A percentile compares a stretch with the other conserved stretches of the same genome.
Conservation (phyloP, 2,329 filamentous ascomycete genomes). For the Pseudocercospora macadamiae region DNA sequence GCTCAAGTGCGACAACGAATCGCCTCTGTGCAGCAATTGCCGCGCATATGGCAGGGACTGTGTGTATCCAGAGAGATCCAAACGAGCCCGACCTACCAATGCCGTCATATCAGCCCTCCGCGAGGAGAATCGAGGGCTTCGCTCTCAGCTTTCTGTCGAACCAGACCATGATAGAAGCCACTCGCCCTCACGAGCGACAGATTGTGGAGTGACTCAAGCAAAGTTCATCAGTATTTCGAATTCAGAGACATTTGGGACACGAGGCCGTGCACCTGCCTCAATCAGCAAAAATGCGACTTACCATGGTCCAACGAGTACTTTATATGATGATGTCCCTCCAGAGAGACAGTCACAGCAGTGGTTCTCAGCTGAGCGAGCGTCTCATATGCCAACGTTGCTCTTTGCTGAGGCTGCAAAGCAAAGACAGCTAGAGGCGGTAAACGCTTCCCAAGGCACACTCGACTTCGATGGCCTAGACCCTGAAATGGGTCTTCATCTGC, state of each 20-base stretch:
- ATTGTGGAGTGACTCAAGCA: background rate
- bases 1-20: slow-evolving; percentile 55
- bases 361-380: slow-evolving; percentile 31
- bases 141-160: slow-evolving; percentile 3
- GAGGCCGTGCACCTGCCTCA: slow-evolving; percentile 15
- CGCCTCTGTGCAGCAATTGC: slow-evolving; percentile 53
- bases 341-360: slow-evolving; percentile 17
- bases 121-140: slow-evolving; percentile 27
- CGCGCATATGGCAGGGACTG: slow-evolving; percentile 51
- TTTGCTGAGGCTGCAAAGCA: slow-evolving; percentile 54
- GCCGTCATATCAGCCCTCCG: slow-evolving; percentile 21
- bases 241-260: background rate
- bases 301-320: slow-evolving; percentile 54
- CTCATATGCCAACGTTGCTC: slow-evolving; percentile 51
- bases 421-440: slow-evolving; percentile 55
- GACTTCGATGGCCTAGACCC: slow-evolving; percentile 61
- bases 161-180: background rate
- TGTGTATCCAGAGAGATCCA: slow-evolving; percentile 43
- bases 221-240: too few relatives aligned
- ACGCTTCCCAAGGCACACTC: slow-evolving; percentile 50
- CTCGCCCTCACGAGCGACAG: background rate
- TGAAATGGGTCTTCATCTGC: slow-evolving; percentile 55
- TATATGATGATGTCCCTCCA: slow-evolving; percentile 48
- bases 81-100: slow-evolving; percentile 34
- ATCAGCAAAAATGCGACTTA: slow-evolving; percentile 46